These are phyloP conservation scores for Fusarium robinianum DNA, from an alignment of 2,329 filamentous ascomycete species.

Conservation along the genomic window DNA sequence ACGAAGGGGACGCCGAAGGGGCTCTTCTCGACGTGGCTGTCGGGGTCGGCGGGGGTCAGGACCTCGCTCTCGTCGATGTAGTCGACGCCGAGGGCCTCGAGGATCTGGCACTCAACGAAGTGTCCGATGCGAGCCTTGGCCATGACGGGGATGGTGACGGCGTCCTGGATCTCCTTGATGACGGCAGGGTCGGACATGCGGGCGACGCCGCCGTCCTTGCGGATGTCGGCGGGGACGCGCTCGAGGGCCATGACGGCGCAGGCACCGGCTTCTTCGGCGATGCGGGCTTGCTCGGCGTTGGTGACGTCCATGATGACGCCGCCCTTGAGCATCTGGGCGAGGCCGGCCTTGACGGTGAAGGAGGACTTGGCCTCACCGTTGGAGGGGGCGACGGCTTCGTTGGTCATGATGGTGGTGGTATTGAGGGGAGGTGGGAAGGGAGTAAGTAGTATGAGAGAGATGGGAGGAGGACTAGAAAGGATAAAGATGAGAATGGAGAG, in stretches of 20 bases:
- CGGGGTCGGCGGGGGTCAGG: conserved; percentile 88
- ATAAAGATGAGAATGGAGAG: not conserved
- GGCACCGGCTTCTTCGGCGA: conserved; percentile 95
- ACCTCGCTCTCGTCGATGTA: conserved; percentile 99
- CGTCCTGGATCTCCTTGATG: conserved; percentile 93
- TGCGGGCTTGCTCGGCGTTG: conserved; percentile 89
- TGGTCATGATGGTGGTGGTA: conserved; percentile 37
- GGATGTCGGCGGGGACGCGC: conserved; percentile 95
- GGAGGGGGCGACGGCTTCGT: conserved; percentile 39
- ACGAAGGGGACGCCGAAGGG: conserved; percentile 86
- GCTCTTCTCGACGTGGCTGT: conserved; percentile 90
- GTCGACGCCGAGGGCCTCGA: conserved; percentile 92
- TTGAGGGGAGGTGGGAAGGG: not conserved
- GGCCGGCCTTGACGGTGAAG: conserved; percentile 91
- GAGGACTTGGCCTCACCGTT: conserved; percentile 50
- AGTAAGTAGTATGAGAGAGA: not conserved
- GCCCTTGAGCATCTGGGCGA: conserved; percentile 98
- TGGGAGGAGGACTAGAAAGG: not conserved
- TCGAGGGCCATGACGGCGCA: conserved; percentile 98
- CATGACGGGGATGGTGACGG: conserved; percentile 98
- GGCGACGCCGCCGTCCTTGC: conserved; percentile 87
- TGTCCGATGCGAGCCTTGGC: conserved; percentile 98
- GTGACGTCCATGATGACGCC: conserved; percentile 99
- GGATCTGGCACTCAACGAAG: conserved; percentile 97
- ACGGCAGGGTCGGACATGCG: conserved; percentile 95